Conservation (phyloP, 441 rosid species). For the Adansonia madagascariensis region DNA sequence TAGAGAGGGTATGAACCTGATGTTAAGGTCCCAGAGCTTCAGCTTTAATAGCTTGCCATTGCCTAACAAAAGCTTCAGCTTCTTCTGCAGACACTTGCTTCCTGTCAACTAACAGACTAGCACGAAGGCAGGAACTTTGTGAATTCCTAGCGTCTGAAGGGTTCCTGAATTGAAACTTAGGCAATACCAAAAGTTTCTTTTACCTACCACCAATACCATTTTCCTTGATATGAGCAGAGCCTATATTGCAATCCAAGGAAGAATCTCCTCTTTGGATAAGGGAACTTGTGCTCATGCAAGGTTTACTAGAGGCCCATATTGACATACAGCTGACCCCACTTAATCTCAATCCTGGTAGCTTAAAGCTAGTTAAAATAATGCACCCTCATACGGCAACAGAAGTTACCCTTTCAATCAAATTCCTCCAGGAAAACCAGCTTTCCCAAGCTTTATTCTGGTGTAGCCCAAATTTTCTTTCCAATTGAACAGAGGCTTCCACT, state of each 20-base stretch:
- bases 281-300: constrained; percentile 43
- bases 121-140: constrained; percentile 43
- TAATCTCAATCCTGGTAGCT: constrained; percentile 46
- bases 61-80: constrained; percentile 84
- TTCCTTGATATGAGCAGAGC: constrained; percentile 42
- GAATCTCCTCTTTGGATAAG: constrained; percentile 41
- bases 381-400: constrained; percentile 62
- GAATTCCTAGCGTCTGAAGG: constrained; percentile 39
- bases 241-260: constrained; percentile 38
- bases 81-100: constrained; percentile 77
- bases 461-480: constrained; percentile 62
- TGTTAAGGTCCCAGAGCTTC: constrained; percentile 84
- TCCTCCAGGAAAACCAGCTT: constrained; percentile 49
- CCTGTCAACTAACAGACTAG: constrained; percentile 49
- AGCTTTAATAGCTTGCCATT: constrained; percentile 91
- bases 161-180: constrained; percentile 46
- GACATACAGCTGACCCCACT: constrained; percentile 43
- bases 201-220: constrained; percentile 47
- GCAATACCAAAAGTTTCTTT: constrained; percentile 50
- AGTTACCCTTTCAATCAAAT: constrained; percentile 50
- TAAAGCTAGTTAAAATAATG: constrained; percentile 51
- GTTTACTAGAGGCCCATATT: constrained; percentile 40
- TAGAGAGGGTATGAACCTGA: constrained; percentile 62
- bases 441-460: constrained; percentile 51
- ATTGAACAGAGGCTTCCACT: constrained; percentile 57